Conservation (phyloP, 768 basidiomycete genomes). For the Hypholoma fasciculare region DNA sequence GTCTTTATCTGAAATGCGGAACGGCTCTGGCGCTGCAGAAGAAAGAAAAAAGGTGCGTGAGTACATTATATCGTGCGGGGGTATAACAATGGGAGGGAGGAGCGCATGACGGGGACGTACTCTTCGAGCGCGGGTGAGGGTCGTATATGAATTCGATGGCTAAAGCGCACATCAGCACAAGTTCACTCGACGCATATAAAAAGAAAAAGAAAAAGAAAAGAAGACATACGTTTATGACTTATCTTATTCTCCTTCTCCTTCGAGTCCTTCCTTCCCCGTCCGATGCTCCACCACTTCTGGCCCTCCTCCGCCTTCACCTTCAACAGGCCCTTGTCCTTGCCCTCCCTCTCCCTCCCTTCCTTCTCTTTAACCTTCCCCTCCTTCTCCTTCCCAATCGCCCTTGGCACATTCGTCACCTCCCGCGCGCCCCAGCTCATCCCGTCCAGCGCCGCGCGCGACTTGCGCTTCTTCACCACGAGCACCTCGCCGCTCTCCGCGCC, state of each 20-base stretch:
- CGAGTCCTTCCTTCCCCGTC: slow-evolving; percentile 70
- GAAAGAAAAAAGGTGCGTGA: too few relatives aligned
- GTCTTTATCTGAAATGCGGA: slow-evolving; percentile 21
- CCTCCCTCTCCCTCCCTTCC: slow-evolving; percentile 20
- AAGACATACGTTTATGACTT: slow-evolving; percentile 44
- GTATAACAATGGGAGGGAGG: too few relatives aligned
- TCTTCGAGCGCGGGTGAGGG: slow-evolving; percentile 37
- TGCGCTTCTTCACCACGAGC: slow-evolving; percentile 77
- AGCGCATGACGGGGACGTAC: too few relatives aligned
- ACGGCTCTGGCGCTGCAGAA: slow-evolving; percentile 46
- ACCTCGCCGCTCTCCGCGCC: slow-evolving; percentile 72
- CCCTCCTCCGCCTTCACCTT: slow-evolving; percentile 35
- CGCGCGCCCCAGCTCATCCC: slow-evolving; percentile 56
- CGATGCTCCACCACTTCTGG: slow-evolving; percentile 79
- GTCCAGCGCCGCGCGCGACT: slow-evolving; percentile 59
- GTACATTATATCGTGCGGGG: too few relatives aligned
- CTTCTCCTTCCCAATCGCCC: slow-evolving; percentile 17
- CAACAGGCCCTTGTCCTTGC: slow-evolving; percentile 27
- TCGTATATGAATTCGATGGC: slow-evolving; percentile 26
- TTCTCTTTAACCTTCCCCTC: slow-evolving; percentile 23
- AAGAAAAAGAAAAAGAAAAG: slow-evolving; percentile 1
- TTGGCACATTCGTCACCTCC: slow-evolving; percentile 61
- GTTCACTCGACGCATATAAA: not conserved
- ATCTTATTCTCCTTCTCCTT: slow-evolving; percentile 46
- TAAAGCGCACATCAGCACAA: not conserved